A percentile compares a stretch with the other conserved stretches of the same genome.
phyloP scores from a whole-genome alignment of 345 rosid genomes.

The Punica granatum region DNA sequence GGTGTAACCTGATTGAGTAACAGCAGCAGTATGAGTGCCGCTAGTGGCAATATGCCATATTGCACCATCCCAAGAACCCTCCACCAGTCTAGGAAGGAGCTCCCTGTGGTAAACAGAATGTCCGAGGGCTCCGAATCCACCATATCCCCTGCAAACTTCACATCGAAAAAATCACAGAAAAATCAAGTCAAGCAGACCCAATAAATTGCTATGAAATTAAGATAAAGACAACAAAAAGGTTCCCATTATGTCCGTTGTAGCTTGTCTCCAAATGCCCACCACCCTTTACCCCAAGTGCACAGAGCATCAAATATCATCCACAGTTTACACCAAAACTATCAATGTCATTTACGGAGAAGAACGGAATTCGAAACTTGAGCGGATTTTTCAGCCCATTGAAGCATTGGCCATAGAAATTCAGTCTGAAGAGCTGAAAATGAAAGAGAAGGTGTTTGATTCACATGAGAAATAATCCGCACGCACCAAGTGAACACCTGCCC shows the following conservation, averaged over 20 bases:
- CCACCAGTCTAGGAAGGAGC: constrained; percentile 71
- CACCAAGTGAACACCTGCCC: constrained; percentile 81
- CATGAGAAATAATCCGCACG: constrained; percentile 14
- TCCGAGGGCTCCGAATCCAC: constrained; percentile 95
- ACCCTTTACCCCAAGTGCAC: neutral
- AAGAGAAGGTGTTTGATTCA: neutral
- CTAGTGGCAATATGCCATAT: constrained; percentile 64
- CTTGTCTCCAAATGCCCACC: neutral
- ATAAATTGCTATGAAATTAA: neutral
- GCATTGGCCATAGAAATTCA: neutral
- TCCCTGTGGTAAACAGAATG: constrained; percentile 85
- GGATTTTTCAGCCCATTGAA: neutral
- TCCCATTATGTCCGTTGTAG: neutral
- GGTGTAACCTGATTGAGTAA: constrained; percentile 64
- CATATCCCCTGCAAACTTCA: constrained; percentile 89
- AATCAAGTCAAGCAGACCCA: constrained; percentile 10
- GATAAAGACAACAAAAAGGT: neutral
- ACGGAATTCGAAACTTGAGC: neutral
- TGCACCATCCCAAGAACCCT: constrained; percentile 51
- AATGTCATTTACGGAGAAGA: neutral
- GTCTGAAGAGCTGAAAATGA: too few relatives aligned
- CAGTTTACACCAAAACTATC: neutral
- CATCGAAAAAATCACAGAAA: constrained; percentile 19
- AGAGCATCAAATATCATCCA: neutral
- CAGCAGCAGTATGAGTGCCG: constrained; percentile 79